Evolutionary conservation across 1,139 yeast genomes (phyloP).

Genomic region (Nadsonia starkeyi-henricii): DNA sequence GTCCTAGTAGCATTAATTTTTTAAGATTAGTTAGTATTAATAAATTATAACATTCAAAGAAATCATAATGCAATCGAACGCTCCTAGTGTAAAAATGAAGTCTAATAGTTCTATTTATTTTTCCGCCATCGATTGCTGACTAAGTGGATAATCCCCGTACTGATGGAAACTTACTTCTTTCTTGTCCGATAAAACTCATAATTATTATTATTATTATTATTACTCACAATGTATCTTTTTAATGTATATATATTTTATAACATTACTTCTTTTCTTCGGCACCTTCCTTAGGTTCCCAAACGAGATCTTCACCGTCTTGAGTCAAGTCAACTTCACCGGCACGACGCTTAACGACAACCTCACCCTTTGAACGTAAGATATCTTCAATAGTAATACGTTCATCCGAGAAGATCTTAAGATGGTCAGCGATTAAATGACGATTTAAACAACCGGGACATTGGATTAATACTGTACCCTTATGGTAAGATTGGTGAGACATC

Average conservation of each 20-base stretch:
- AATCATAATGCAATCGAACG: too few relatives aligned
- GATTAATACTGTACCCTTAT: conserved; percentile 72
- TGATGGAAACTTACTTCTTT: too few relatives aligned
- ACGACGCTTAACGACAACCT: conserved; percentile 15
- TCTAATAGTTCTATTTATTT: neutral
- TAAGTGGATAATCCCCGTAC: too few relatives aligned
- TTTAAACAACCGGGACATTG: conserved; percentile 86
- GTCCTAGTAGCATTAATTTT: neutral
- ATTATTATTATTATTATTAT: too few relatives aligned
- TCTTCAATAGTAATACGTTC: conserved; percentile 63
- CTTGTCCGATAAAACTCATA: too few relatives aligned
- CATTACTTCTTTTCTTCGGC: neutral
- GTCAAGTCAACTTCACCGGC: neutral
- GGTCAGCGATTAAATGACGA: conserved; percentile 88
- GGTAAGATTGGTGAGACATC: conserved; percentile 83
- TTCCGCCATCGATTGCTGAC: too few relatives aligned
- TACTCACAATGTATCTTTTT: too few relatives aligned
- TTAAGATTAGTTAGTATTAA: too few relatives aligned
- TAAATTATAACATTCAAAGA: too few relatives aligned
- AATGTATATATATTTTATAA: too few relatives aligned
- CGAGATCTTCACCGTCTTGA: neutral
- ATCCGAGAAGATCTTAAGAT: conserved; percentile 72
- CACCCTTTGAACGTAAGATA: conserved; percentile 64
- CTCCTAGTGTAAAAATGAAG: neutral
- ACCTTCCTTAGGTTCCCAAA: neutral